Evolutionary conservation across 129 eudicot genomes (phyloP).

Genomic region (Dittrichia graveolens): DNA sequence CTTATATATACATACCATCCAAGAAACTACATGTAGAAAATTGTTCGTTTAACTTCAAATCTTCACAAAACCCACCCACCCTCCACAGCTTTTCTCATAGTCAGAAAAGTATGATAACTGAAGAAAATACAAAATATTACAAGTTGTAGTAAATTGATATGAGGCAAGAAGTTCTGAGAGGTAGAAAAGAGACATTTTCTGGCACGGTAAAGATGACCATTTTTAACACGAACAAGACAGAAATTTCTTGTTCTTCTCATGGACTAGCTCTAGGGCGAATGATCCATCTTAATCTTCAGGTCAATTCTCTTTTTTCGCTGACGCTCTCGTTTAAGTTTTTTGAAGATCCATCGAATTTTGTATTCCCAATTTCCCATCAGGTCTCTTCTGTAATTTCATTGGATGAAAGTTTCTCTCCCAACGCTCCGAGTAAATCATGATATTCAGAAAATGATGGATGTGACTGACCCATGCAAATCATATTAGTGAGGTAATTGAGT

Average conservation of each 20-base stretch:
- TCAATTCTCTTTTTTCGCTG: conserved; percentile 18
- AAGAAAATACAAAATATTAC: conserved; percentile 33
- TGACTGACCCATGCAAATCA: conserved; percentile 47
- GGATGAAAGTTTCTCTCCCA: conserved; percentile 76
- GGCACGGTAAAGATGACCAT: conserved; percentile 12
- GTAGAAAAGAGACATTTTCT: neutral
- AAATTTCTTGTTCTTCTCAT: conserved; percentile 23
- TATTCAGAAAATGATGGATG: conserved; percentile 76
- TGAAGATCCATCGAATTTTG: conserved; percentile 8
- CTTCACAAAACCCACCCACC: conserved; percentile 21
- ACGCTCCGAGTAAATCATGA: conserved; percentile 78
- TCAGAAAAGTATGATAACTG: conserved; percentile 27
- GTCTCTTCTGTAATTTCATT: conserved; percentile 51
- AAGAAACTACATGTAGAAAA: conserved; percentile 27
- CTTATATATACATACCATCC: conserved; percentile 26
- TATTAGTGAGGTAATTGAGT: conserved; percentile 20
- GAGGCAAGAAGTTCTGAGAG: conserved; percentile 1
- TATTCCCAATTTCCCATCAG: conserved; percentile 38
- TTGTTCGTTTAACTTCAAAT: conserved; percentile 19
- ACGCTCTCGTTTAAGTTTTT: conserved; percentile 11
- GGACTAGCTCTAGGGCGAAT: conserved; percentile 19
- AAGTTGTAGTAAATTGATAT: conserved; percentile 5
- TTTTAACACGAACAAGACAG: neutral
- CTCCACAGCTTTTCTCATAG: conserved; percentile 29
- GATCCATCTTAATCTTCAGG: conserved; percentile 23